phyloP scores from a whole-genome alignment of 371 early-diverging fungal genomes.

The Paraphysoderma sedebokerense region DNA sequence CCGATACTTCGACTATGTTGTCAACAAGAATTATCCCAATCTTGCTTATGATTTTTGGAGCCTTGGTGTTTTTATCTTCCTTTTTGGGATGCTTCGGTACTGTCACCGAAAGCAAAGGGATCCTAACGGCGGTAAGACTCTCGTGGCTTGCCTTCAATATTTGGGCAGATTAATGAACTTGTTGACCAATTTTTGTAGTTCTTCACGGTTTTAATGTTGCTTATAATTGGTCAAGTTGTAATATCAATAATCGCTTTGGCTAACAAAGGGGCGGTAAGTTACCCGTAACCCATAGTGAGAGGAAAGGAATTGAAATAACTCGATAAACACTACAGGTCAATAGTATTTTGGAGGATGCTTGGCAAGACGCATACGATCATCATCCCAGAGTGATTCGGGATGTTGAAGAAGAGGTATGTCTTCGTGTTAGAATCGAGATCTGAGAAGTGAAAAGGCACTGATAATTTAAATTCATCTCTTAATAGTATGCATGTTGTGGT shows the following conservation, averaged over 20 bases:
- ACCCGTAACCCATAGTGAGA: no score
- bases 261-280: slow-evolving; percentile 5
- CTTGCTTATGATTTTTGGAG: slow-evolving; percentile 12
- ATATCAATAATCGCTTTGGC: slow-evolving; percentile 7
- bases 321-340: no score
- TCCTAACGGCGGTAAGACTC: background rate
- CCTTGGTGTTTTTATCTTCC: slow-evolving; percentile 5
- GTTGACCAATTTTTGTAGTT: slow-evolving; percentile 6
- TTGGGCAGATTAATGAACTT: background rate
- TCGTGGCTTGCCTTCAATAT: background rate
- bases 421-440: background rate
- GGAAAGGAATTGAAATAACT: no score
- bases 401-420: slow-evolving; percentile 9
- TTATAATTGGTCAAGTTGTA: slow-evolving; percentile 8
- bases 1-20: slow-evolving; percentile 1
- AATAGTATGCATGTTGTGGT: no score
- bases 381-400: slow-evolving; percentile 11
- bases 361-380: slow-evolving; percentile 11
- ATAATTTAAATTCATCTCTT: no score
- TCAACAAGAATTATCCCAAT: slow-evolving; percentile 6
- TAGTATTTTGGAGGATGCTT: slow-evolving; percentile 8
- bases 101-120: slow-evolving; percentile 6
- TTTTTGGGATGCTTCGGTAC: slow-evolving; percentile 11
- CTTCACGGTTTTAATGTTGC: slow-evolving; percentile 7
- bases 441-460: background rate